Conservation (phyloP, 2,329 filamentous ascomycete species). For the Tympanopsis confertula region DNA sequence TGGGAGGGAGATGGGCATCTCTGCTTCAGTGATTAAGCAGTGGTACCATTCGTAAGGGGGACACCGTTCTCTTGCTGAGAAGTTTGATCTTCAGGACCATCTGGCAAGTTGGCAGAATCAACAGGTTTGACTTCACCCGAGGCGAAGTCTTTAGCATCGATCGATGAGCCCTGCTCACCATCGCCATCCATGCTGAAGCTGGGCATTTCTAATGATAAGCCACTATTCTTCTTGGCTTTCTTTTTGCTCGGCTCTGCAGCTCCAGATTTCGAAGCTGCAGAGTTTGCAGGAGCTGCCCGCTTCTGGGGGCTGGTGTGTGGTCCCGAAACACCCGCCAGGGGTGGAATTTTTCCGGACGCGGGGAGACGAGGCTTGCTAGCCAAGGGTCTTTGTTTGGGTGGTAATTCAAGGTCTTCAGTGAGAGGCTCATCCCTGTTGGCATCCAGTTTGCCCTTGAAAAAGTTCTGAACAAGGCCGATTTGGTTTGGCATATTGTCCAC, state of each 20-base stretch:
- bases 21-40: too few relatives aligned
- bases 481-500: slow-evolving; percentile 66
- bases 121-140: too few relatives aligned
- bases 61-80: too few relatives aligned
- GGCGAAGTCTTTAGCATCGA: too few relatives aligned
- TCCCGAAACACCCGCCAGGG: not conserved
- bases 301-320: not conserved
- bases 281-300: not conserved
- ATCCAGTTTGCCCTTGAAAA: slow-evolving; percentile 81
- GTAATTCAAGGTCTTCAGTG: slow-evolving; percentile 88
- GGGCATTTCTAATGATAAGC: not conserved
- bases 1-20: too few relatives aligned
- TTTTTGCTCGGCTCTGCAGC: not conserved
- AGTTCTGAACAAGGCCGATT: slow-evolving; percentile 80
- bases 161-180: too few relatives aligned
- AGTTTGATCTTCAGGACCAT: too few relatives aligned
- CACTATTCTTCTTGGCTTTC: slow-evolving; percentile 1
- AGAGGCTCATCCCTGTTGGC: slow-evolving; percentile 73
- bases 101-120: too few relatives aligned
- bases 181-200: not conserved
- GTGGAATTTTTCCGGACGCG: slow-evolving; percentile 15
- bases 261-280: not conserved
- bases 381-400: slow-evolving; percentile 75
- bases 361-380: slow-evolving; percentile 56
- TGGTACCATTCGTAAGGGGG: too few relatives aligned